Percentiles rank a stretch among this genome's conserved stretches.
phyloP scores from a whole-genome alignment of 2,329 filamentous ascomycete species.

The Fusarium algeriense region DNA sequence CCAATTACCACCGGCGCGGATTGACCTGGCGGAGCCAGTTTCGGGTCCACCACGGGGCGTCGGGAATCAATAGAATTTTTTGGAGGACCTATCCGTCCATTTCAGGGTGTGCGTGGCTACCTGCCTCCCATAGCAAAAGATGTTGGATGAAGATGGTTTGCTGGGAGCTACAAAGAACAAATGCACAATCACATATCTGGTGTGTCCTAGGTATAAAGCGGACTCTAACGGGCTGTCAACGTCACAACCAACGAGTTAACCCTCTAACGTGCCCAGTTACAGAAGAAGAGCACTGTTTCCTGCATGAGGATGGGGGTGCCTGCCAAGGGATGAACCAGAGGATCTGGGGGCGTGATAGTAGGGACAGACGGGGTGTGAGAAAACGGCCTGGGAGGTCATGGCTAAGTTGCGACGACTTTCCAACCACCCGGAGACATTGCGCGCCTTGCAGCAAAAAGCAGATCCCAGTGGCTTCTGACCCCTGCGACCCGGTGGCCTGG shows the following conservation, averaged over 20 bases:
- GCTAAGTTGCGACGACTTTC: conserved; percentile 28
- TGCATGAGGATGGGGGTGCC: conserved; percentile 21
- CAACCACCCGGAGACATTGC: conserved; percentile 37
- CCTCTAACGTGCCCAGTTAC: conserved; percentile 20
- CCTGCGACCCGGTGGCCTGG: conserved; percentile 41
- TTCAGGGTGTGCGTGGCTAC: conserved; percentile 24
- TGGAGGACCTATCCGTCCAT: conserved; percentile 15
- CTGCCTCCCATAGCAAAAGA: conserved; percentile 7
- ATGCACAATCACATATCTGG: not conserved
- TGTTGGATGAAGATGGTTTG: conserved; percentile 18
- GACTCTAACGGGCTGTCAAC: conserved; percentile 27
- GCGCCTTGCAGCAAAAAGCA: conserved; percentile 33
- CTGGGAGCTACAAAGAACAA: conserved; percentile 12
- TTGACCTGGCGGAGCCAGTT: conserved; percentile 33
- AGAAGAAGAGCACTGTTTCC: conserved; percentile 23
- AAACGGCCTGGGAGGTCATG: conserved; percentile 19
- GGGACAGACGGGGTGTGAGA: conserved; percentile 21
- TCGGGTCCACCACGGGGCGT: conserved; percentile 30
- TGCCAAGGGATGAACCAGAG: conserved; percentile 27
- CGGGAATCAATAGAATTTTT: conserved; percentile 17
- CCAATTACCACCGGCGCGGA: conserved; percentile 37
- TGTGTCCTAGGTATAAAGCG: conserved; percentile 6
- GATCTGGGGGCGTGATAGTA: conserved; percentile 15
- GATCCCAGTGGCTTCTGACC: conserved; percentile 38
- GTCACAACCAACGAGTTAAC: conserved; percentile 28